Percentiles rank a stretch among this genome's conserved stretches.
Conservation (phyloP, 192 early-diverging fungal genomes). For the Coemansia sp. region DNA sequence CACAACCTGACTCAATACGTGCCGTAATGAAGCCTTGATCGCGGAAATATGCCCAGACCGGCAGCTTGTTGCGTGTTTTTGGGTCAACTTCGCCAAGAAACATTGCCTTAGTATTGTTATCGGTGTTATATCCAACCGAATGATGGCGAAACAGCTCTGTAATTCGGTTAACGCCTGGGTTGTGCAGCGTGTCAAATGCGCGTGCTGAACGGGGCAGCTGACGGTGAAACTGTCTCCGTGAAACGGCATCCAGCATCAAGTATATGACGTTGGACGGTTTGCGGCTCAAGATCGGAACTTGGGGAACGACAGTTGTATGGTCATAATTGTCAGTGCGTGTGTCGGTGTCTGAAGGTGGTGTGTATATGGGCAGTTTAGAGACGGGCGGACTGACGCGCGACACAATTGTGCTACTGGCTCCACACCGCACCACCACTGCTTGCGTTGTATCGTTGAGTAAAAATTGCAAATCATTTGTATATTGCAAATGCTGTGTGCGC, state of each 20-base stretch:
- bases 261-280: conserved; percentile 51
- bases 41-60: conserved; percentile 58
- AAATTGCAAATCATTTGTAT: conserved; percentile 24
- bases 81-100: conserved; percentile 45
- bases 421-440: conserved; percentile 53
- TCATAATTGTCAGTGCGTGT: conserved; percentile 9
- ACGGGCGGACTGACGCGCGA: conserved; percentile 33
- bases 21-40: conserved; percentile 57
- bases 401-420: conserved; percentile 32
- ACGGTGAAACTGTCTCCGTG: conserved; percentile 54
- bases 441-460: conserved; percentile 36
- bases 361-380: conserved; percentile 6
- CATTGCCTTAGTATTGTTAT: conserved; percentile 51
- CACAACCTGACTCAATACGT: conserved; percentile 52
- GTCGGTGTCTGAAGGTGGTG: conserved; percentile 26
- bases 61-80: conserved; percentile 28
- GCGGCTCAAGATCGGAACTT: neutral
- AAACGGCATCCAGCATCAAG: conserved; percentile 54
- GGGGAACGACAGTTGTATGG: neutral
- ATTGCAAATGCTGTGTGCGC: conserved; percentile 5
- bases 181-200: conserved; percentile 28
- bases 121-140: conserved; percentile 52
- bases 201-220: conserved; percentile 48
- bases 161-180: conserved; percentile 18
- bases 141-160: conserved; percentile 55